Base-by-base conservation (phyloP, 2,329 filamentous ascomycete species). In the Aspergillus oerlinghausenensis region DNA sequence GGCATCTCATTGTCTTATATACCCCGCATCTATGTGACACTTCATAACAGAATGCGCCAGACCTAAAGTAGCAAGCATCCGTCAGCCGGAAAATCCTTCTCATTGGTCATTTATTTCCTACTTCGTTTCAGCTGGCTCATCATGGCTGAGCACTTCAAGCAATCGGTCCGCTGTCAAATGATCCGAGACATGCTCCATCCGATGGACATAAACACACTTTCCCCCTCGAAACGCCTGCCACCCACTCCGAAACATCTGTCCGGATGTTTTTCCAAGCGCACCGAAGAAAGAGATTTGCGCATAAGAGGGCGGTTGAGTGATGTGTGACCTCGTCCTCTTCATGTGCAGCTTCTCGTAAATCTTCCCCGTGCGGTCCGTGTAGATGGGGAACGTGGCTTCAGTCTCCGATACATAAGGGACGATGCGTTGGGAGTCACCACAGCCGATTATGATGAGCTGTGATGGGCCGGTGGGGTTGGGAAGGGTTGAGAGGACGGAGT, bases 391-490 rank as follows among this genome's bases (percentile, higher is more conserved):
- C 0, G 40, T 42, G 25, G 57, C 54, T 6, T 50, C 48, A 0
- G 63, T 66, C 43, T 65, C 61, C 42, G 57, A 55, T 28, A 64
- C 61, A 28, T 64, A 67, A 0, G 65, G 65, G 0, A 53, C 59
- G 8, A 67, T 67, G 2, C 59, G 53, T 1, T 59, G 35, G 3
- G 59, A 57, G 47, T 64, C 59, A 6, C 65, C 65, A 42, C 65
- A 67, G 1, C 65, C 63, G 48, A 67, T 64, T 8, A 66, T 65
- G 3, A 67, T 64, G 2, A 67, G 54, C 40, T 65, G 64, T 3
- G 58, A 59, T n/a, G 64, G 60, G 26, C 58, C 59, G 4, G 59
- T 50, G 4, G 40, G 28, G 2, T 40, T 14, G 1, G 64, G 63
- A 9, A 65, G 50, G 1, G 58, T 63, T 7, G 50, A n/a, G 14